These are phyloP conservation scores for Ophiostoma populinum DNA, from an alignment of 2,329 filamentous ascomycete genomes.

Conservation along the genomic window DNA sequence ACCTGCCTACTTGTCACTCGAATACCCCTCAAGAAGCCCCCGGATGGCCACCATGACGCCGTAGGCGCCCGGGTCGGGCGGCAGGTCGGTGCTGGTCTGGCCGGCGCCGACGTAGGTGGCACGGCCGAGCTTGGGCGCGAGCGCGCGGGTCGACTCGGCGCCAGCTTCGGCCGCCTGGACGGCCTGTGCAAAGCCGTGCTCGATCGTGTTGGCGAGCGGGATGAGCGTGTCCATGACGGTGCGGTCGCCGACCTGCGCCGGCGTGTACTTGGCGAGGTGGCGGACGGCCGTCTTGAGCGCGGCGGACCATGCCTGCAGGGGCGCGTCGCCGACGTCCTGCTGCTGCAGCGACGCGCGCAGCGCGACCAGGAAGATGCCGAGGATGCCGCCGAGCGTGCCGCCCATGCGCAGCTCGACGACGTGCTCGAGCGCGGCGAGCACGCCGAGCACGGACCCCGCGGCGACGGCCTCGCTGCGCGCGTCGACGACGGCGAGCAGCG, in stretches of 20 bases:
- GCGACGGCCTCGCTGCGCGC: too few species aligned
- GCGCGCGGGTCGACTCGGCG: slow-evolving; percentile 43
- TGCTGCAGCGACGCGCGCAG: slow-evolving; percentile 22
- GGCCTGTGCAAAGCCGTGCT: slow-evolving; percentile 32
- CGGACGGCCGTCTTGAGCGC: slow-evolving; percentile 26
- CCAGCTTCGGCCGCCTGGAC: slow-evolving; percentile 42
- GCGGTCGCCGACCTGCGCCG: slow-evolving; percentile 35
- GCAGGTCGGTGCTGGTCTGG: slow-evolving; percentile 26
- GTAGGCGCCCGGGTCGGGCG: slow-evolving; percentile 55
- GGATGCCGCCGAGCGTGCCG: slow-evolving; percentile 32
- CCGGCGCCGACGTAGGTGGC: slow-evolving; percentile 50
- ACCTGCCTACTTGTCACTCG: too few species aligned
- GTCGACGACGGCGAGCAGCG: slow-evolving; percentile 28
- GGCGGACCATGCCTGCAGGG: slow-evolving; percentile 23
- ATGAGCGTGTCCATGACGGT: slow-evolving; percentile 41
- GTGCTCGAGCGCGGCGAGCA: slow-evolving; percentile 29
- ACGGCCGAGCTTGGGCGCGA: slow-evolving; percentile 47
- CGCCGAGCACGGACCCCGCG: too few species aligned
- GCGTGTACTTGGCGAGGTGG: slow-evolving; percentile 33
- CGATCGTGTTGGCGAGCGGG: slow-evolving; percentile 32
- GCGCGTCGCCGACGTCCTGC: background rate
- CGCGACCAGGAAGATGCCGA: slow-evolving; percentile 37
- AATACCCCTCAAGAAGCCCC: slow-evolving; percentile 18
- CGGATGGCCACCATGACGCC: slow-evolving; percentile 42
- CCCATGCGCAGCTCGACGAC: slow-evolving; percentile 36